Evolutionary conservation across 495 filamentous ascomycete species (phyloP), one percentile per base, ranked within the genome.

Genomic region (Evernia prunastri): DNA sequence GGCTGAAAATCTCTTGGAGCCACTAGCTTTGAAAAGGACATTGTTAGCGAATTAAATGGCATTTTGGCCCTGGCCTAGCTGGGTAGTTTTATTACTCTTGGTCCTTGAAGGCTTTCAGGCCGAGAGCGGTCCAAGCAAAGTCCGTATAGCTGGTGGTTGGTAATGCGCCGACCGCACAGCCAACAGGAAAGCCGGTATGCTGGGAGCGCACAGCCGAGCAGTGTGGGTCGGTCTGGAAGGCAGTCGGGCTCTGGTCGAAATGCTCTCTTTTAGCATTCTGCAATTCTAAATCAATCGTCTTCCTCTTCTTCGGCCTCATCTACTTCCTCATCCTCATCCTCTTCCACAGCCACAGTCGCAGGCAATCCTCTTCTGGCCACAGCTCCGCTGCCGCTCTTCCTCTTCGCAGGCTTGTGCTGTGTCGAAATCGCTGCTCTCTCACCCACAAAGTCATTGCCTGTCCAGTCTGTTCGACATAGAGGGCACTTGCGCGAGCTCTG

Each of bases 381-480:
- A 8, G 27, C 64, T 31, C 65, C 66, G 35, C 72, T 76, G 60
- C 76, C 70, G 61, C 73, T 72, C 60, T 59, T 75, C 25, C 69
- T 71, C 60, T 71, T 72, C 60, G 64, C 35, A 61, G 70, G 61
- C 35, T 60, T 65, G 37, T 65, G 64, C 15, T 72, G 71, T 27
- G 74, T 70, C 15, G 71, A 69, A 27, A 71, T 74, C 27, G 81
- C 82, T 0, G 90, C 93, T 69, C 84, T 81, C 77, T 97, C 90
- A 0, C 95, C 94, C 5, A 97, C 94, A 64, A 81, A 90, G 56
- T 85, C 80, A 42, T 86, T 75, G 7, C 90, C 91, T 13, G 78
- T 80, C 94, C 94, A 97, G 1, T 77, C 77, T 15, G 71, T 78
- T 51, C 84, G 80, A 69, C 94, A 97, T 15, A 81, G 76, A 12